These are phyloP conservation scores for Aspergillus sergii DNA, from an alignment of 2,329 filamentous ascomycete species.

Conservation along the genomic window DNA sequence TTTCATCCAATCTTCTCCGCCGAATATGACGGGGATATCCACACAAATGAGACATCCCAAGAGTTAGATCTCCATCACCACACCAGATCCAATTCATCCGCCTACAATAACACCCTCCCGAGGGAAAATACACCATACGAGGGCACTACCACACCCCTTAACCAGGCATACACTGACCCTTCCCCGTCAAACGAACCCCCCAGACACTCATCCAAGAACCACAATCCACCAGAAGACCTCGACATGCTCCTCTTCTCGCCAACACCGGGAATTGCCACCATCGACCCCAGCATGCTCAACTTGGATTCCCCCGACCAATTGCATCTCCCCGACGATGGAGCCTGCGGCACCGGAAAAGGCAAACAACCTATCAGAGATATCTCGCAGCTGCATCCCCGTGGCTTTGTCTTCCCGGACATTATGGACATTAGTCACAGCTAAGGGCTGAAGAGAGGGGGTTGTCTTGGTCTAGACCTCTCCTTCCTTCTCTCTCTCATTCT, in stretches of 20 bases:
- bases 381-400: background rate
- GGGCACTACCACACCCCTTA: background rate
- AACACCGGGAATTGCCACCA: background rate
- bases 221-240: background rate
- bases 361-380: constrained; percentile 1
- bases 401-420: background rate
- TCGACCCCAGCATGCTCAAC: background rate
- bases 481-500: background rate
- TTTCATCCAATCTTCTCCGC: background rate
- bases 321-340: background rate
- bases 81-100: background rate
- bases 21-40: background rate
- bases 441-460: background rate
- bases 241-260: background rate
- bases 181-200: background rate
- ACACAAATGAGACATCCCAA: background rate
- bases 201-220: background rate
- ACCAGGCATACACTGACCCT: background rate
- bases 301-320: background rate
- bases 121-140: background rate
- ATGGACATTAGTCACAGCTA: background rate
- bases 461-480: background rate
- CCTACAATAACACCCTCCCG: background rate
- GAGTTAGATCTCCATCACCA: background rate
- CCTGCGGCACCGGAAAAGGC: background rate